Evolutionary conservation across 1,139 yeast species (phyloP), one percentile per base, ranked within the genome.

Genomic region (Lizanozyma gosingica): DNA sequence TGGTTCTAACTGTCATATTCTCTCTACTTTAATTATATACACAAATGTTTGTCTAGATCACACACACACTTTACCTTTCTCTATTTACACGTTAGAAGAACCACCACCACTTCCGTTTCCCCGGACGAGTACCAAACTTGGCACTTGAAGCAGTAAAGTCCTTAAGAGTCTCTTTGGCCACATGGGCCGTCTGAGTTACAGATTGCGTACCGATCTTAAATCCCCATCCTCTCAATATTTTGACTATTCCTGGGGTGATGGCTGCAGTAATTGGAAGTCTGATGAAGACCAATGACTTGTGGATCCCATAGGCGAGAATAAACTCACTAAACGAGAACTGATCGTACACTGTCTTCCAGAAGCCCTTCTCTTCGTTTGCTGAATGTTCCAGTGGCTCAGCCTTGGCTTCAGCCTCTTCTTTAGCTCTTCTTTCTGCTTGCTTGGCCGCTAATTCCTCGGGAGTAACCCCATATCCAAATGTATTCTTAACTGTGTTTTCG

Each of bases 211-310:
- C 92, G 42, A 87, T 74, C 43, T 82, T 78, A 63, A 85, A 85
- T 1, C 97, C 97, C 88, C 88, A 78, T 22, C 69, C 60, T 47
- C 85, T 76, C 47, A 90, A 70, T 33, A 66, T 55, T 42, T 62
- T 69, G 14, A 87, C 96, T 2, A 87, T 72, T 3, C 78, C 59
- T 1, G 98, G 99, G 0, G 97, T 88, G 15, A 90, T 75, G 4
- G 96, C 95, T 0, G 97, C 97, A 1, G 97, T 83, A 35, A 88
- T 61, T 11, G 99, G 98, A 6, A 92, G 65, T 48, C 99, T 74
- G 36, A 87, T 72, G 49, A 92, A 77, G 36, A 78, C 61, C 46
- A 90, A 70, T 4, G 94, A 78, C 64, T 94, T 92, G 67, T 92
- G 98, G 40, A 92, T 67, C 3, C 96, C 96, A 58, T 92, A 92